phyloP scores from a whole-genome alignment of 2,329 filamentous ascomycete genomes.

The Pseudogymnoascus sp. region DNA sequence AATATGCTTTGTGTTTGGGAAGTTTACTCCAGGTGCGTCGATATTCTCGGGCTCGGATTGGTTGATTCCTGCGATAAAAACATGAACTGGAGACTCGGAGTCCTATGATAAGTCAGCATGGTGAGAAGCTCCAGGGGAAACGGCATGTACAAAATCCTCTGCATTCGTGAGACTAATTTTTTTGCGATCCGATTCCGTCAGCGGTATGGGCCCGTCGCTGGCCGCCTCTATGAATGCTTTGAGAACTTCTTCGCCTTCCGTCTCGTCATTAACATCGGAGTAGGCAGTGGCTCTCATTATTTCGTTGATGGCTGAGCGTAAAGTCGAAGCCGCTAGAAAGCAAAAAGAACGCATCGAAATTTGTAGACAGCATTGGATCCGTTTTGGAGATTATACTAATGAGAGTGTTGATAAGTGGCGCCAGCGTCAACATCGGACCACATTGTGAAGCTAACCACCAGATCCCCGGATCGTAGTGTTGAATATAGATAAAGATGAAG shows the following conservation, averaged over 20 bases:
- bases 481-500: background rate
- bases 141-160: background rate
- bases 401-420: background rate
- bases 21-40: background rate
- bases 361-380: background rate
- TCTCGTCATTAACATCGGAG: background rate
- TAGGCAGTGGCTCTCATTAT: background rate
- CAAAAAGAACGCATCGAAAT: background rate
- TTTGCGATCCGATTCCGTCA: background rate
- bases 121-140: background rate
- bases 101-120: background rate
- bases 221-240: background rate
- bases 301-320: background rate
- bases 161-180: background rate
- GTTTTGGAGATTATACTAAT: background rate
- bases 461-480: background rate
- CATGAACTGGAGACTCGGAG: background rate
- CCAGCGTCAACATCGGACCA: background rate
- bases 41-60: background rate
- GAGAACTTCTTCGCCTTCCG: background rate
- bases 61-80: constrained; percentile 15
- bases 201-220: background rate
- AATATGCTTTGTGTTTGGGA: background rate
- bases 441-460: background rate
- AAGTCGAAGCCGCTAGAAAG: too few relatives aligned